Base-by-base conservation (phyloP, 1,139 yeast species). In the Starmera stellimalicola region DNA sequence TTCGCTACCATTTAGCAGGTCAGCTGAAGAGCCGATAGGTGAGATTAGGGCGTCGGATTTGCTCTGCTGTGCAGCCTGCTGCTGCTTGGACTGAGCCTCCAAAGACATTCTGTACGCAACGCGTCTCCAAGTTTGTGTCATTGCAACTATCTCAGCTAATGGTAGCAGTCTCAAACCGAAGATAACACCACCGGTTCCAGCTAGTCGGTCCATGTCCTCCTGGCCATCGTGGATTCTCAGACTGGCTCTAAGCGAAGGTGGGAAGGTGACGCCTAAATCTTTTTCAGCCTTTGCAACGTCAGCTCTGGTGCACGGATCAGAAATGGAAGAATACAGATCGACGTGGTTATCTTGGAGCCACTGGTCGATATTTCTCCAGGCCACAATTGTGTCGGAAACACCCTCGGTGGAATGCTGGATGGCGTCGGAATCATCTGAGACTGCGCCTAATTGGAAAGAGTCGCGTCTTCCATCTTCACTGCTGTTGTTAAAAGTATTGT, bases 171-270 rank as follows among this genome's bases (percentile, higher is more conserved):
- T 73, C 37, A 78, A 55, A 0, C 85, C 85, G 49, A 69, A 79
- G 22, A 79, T 50, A 35, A 79, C 52, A 2, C 88, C 88, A 6
- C 74, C 68, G 15, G 70, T 65, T 16, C 75, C 74, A 16, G 73
- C 66, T 38, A 63, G 50, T 14, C 63, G 56, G 14, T 64, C 68
- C 49, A 72, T 41, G 51, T 68, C 56, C 50, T 68, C 62, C 54
- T 80, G 91, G 14, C 91, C 91, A 45, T 79, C 88, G 35, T 82
- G 83, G 26, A 75, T 55, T 37, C 71, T 63, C 43, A 69, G 63
- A 30, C 78, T 77, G 18, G 78, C 78, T 25, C 68, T 48, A 8
- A 80, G 74, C 33, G 81, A 69, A 6, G 68, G 58, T 1, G 91
- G 91, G 27, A 79, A 62, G 37, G 54, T 58, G 19, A 76, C 58